A percentile compares a stretch with the other conserved stretches of the same genome.
Conservation (phyloP, 2,329 filamentous ascomycete species). For the Clathrospora elynae region DNA sequence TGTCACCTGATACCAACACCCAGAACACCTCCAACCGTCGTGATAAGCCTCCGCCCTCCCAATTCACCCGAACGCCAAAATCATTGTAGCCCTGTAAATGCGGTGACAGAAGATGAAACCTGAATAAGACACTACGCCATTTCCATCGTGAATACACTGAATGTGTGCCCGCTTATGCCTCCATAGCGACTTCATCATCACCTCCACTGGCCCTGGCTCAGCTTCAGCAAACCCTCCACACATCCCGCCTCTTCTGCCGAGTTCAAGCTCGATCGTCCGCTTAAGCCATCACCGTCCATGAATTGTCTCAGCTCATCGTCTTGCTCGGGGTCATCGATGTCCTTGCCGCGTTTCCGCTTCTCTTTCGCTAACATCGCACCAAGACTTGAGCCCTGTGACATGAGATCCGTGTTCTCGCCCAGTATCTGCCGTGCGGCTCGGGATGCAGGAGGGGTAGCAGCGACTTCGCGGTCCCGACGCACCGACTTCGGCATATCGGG, state of each 20-base stretch:
- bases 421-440: constrained; percentile 50
- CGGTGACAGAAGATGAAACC: background rate
- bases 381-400: constrained; percentile 47
- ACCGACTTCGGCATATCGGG: constrained; percentile 49
- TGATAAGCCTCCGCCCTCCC: background rate
- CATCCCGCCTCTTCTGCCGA: constrained; percentile 75
- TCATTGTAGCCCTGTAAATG: constrained; percentile 6
- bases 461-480: constrained; percentile 28
- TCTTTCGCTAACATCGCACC: constrained; percentile 45
- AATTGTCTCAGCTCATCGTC: constrained; percentile 73
- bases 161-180: background rate
- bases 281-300: constrained; percentile 67
- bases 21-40: background rate
- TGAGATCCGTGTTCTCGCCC: constrained; percentile 53
- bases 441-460: constrained; percentile 40
- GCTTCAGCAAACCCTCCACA: constrained; percentile 82
- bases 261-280: constrained; percentile 61
- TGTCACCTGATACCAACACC: constrained; percentile 2
- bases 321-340: constrained; percentile 52
- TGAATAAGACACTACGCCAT: background rate
- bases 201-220: constrained; percentile 90
- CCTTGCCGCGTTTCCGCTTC: constrained; percentile 34
- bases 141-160: background rate
- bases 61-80: background rate
- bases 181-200: constrained; percentile 22